Evolutionary conservation across 2,329 filamentous ascomycete species (phyloP).

Genomic region (Xylariaceae sp.): DNA sequence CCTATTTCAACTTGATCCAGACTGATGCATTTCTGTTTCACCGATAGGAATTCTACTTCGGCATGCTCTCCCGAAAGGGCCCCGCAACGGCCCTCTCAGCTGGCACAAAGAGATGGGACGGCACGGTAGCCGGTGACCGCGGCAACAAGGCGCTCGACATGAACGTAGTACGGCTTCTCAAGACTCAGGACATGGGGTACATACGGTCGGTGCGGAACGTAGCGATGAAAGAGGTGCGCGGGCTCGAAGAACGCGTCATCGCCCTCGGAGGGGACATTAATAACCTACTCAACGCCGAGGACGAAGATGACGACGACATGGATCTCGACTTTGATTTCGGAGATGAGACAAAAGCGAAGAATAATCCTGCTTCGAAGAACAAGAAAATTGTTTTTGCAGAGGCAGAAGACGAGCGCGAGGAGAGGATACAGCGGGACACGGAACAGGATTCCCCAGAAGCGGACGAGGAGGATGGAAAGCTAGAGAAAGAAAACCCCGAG

Average conservation of each 20-base stretch:
- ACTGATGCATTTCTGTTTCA: background rate
- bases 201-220: constrained; percentile 68
- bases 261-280: constrained; percentile 48
- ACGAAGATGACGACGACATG: constrained; percentile 42
- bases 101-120: constrained; percentile 60
- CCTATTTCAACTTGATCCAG: no score
- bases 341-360: constrained; percentile 32
- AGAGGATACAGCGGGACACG: constrained; percentile 33
- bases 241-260: constrained; percentile 61
- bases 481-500: constrained; percentile 43
- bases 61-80: constrained; percentile 69
- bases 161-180: constrained; percentile 67
- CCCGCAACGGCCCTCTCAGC: constrained; percentile 57
- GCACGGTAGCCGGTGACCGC: constrained; percentile 63
- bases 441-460: constrained; percentile 28
- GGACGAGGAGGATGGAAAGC: constrained; percentile 47
- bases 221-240: constrained; percentile 62
- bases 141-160: constrained; percentile 62
- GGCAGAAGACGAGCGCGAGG: constrained; percentile 46
- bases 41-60: constrained; percentile 66
- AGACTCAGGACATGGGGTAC: constrained; percentile 73
- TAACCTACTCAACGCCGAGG: constrained; percentile 26
- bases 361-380: constrained; percentile 26
- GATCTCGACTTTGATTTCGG: constrained; percentile 43
- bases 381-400: constrained; percentile 62